Evolutionary conservation across 768 basidiomycete genomes (phyloP).

Genomic region (Phallus indusiatus): DNA sequence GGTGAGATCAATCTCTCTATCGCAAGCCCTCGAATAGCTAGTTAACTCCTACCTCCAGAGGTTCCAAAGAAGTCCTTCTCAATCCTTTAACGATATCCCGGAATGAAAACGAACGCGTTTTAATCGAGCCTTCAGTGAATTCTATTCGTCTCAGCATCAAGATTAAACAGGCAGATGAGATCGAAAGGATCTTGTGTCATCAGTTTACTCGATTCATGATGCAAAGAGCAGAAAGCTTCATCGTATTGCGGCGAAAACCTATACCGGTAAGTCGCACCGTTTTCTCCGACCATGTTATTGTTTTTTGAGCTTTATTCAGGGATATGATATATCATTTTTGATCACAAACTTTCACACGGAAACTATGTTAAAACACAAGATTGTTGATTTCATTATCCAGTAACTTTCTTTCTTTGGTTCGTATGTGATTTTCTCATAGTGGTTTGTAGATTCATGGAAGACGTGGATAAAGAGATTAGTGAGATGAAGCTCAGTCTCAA

Average conservation of each 20-base stretch:
- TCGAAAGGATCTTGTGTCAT: constrained; percentile 93
- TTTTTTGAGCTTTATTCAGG: constrained; percentile 35
- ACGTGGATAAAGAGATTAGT: constrained; percentile 98
- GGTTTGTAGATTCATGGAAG: constrained; percentile 82
- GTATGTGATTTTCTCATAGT: constrained; percentile 8
- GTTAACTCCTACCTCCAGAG: constrained; percentile 32
- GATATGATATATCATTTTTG: constrained; percentile 97
- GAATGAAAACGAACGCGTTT: constrained; percentile 93
- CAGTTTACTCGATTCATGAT: constrained; percentile 99
- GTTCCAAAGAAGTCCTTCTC: constrained; percentile 88
- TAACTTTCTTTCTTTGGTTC: constrained; percentile 23
- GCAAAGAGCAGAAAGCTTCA: constrained; percentile 95
- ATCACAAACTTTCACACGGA: constrained; percentile 96
- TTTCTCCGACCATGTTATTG: neutral
- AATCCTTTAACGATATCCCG: constrained; percentile 92
- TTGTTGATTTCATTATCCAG: constrained; percentile 99
- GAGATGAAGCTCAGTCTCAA: constrained; percentile 98
- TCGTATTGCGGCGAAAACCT: constrained; percentile 91
- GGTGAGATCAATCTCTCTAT: constrained; percentile 37
- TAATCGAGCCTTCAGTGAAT: constrained; percentile 96
- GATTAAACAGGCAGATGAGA: constrained; percentile 99
- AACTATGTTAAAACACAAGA: constrained; percentile 99
- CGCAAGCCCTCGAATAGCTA: neutral
- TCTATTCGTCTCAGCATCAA: constrained; percentile 94
- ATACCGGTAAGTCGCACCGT: constrained; percentile 50